Base-by-base conservation (phyloP, 2,329 filamentous ascomycete species). In the Pseudogymnoascus sp. region DNA sequence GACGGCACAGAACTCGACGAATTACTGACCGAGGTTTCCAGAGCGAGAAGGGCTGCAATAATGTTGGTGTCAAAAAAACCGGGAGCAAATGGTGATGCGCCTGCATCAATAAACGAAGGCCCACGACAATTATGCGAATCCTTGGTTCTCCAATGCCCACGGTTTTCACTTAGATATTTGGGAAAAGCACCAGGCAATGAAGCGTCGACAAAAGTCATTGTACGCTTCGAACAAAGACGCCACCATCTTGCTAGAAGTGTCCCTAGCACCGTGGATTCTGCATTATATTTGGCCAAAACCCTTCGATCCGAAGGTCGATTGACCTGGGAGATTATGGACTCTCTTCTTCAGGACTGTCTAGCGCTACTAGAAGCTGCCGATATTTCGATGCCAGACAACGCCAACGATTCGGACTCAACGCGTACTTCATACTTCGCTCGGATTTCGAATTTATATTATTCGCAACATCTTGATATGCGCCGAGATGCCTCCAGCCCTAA, bases 381-480 rank as follows among this genome's bases (percentile, higher is more conserved):
- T 4, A 74, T 59, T 6, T 60, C 30, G 22, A 35, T 20, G 28
- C 30, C 16, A 22, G 43, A 61, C 14, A 47, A 60, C 36, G 22
- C 36, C 33, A 20, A 57, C 35, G 16, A 54, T 14, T 63, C 68
- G 16, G 69, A 70, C 18, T 73, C 74, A 25, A 66, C 73, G 6
- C 65, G 72, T 18, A 67, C 70, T n/a, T 76, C 75, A 2, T 84
- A 85, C 65, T 77, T 83, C 61, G 80, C 87, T 64, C 89, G 86
- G 67, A 81, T 90, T 25, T 90, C 88, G 0, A 86, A 88, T 66
- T 78, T 89, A 2, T 90, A 90, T 70, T 90, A 86, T 70, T 77
- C 84, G n/a, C 78, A 83, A 57, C 84, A 85, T 68, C 74, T 81
- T 16, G 76, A 78, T 47, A 70, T 83, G 63, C 74, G 78, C 12